Base-by-base conservation (phyloP, 768 basidiomycete genomes). In the Amanita brunnescens region DNA sequence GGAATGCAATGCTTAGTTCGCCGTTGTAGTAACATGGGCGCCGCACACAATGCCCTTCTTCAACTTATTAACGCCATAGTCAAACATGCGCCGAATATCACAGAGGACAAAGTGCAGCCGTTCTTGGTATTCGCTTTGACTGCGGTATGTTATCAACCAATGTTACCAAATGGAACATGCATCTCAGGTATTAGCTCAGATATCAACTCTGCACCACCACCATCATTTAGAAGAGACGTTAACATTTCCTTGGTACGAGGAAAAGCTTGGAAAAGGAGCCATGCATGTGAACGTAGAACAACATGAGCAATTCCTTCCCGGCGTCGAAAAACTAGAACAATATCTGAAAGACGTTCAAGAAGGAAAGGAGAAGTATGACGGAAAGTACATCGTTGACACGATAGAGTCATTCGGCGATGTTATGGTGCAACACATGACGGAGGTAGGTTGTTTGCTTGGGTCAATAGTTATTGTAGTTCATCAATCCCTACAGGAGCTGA, bases 321-420 rank as follows among this genome's bases (percentile, higher is more conserved):
- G 61, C 5, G 49, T 67, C 6, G 54, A 58, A 8, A 57, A 59
- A 20, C 52, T 61, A 2, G 58, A 62, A 49, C 49, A 43, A 16
- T 64, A 63, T 20, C 70, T 83, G 52, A 71, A 80, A 54, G 77
- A 80, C 33, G 76, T 84, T 8, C 75, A 79, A 58, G 77, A 72
- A 40, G 72, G 83, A 30, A 75, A 79, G 33, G 67, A 71, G 44
- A 71, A 77, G 54, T 84, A 84, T 57, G 77, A 81, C 54, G 61
- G 57, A 0, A 38, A 54, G 9, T 26, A 50, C 13, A 46, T 66
- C n/a, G 24, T 63, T 3, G 49, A 51, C 4, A 63, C 59, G 46
- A 57, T 67, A 32, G 57, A 63, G 33, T 39, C 40, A 6, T 67
- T 67, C 30, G 55, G 56, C 2, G 67, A 67, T 23, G 45, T 24